Evolutionary conservation across 345 rosid genomes (phyloP), one percentile per base, ranked within the genome.

Genomic region (Lepidium didymum): DNA sequence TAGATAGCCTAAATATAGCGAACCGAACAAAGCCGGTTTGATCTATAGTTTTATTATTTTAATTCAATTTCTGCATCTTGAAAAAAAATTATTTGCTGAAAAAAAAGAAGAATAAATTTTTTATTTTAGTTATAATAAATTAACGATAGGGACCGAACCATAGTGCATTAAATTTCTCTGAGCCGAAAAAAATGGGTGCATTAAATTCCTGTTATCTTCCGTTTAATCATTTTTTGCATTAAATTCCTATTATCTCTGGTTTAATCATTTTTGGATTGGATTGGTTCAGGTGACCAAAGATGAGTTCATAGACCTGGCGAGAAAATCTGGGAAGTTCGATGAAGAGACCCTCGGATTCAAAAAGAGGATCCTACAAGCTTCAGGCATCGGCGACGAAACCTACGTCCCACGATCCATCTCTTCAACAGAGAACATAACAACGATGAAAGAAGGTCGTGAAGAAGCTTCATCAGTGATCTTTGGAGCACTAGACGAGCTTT

Each of bases 361-460:
- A 64, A 83, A 62, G 68, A 75, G 91, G 76, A 86, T 89, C 54
- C 52, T 94, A 31, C 67, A 85, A 36, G 64, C 90, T 49, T 94
- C 99, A 19, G 99, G 99, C 9, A 71, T 91, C 7, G 97, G 97
- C 4, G 91, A 91, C 35, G 91, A 89, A 42, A 91, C 96, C 9
- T 94, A 85, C 77, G 71, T 91, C 16, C 97, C 96, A 1, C 85
- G 86, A 59, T 75, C 84, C 1, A 64, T 94, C 4, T 79, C 79
- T 56, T 78, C 85, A 0, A 27, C 75, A 0, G 87, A 79, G 46
- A 94, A 84, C 61, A 78, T 81, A 60, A 53, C 84, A 4, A 91
- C 99, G 53, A 91, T 94, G 97, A 89, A 89, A 70, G 90, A 87
- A 42, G 99, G 97, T 10, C 84, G 97, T 3, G 49, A 74, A 1